Evolutionary conservation across 2,329 filamentous ascomycete species (phyloP).

Genomic region (Trichoderma polysporum): DNA sequence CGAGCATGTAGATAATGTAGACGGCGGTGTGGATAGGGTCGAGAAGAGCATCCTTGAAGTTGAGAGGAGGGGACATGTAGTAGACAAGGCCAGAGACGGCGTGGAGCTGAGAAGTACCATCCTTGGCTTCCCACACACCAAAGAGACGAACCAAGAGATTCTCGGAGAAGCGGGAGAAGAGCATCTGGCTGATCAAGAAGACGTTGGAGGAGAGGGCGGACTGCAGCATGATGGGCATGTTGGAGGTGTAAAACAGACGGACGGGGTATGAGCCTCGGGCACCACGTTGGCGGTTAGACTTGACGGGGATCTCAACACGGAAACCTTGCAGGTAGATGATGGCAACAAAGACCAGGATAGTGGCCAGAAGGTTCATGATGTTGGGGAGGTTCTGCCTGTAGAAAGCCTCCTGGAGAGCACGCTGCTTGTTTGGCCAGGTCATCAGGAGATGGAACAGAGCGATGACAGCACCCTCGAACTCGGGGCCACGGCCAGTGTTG

Average conservation of each 20-base stretch:
- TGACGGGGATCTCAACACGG: constrained; percentile 99
- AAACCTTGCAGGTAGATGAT: constrained; percentile 99
- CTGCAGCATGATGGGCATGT: constrained; percentile 99
- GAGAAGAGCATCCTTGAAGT: constrained; percentile 94
- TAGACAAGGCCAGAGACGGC: constrained; percentile 93
- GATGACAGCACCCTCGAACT: constrained; percentile 98
- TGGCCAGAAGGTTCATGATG: constrained; percentile 97
- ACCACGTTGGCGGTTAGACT: constrained; percentile 97
- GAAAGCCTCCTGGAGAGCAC: constrained; percentile 96
- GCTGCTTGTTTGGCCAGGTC: constrained; percentile 99
- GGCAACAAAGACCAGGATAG: constrained; percentile 87
- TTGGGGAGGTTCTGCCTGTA: constrained; percentile 99
- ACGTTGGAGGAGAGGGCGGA: constrained; percentile 98
- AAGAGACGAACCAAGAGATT: constrained; percentile 97
- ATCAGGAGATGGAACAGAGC: constrained; percentile 96
- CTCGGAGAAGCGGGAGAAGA: constrained; percentile 98
- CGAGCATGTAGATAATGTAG: constrained; percentile 97
- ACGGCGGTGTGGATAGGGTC: constrained; percentile 95
- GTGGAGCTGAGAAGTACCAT: constrained; percentile 92
- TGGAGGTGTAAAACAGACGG: constrained; percentile 99
- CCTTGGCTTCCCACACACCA: constrained; percentile 97
- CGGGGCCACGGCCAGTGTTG: constrained; percentile 97
- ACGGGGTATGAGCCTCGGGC: constrained; percentile 97
- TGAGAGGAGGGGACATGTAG: constrained; percentile 98
- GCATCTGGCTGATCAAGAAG: constrained; percentile 98